phyloP scores from a whole-genome alignment of 1,284 basidiomycete genomes.

The Cutaneotrichosporon sp. region DNA sequence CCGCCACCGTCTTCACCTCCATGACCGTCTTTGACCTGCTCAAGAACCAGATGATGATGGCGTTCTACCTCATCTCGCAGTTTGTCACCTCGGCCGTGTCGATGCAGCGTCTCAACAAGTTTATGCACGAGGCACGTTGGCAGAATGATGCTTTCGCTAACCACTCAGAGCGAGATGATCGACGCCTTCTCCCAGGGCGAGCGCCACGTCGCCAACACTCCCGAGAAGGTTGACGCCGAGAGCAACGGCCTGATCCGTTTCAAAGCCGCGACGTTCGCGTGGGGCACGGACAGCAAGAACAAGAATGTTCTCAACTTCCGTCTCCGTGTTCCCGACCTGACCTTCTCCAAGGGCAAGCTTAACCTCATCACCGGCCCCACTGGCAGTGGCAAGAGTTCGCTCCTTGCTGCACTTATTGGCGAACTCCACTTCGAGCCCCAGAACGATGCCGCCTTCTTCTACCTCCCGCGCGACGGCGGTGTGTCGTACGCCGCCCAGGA shows the following conservation, averaged over 20 bases:
- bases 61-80: slow-evolving; percentile 37
- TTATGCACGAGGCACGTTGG: slow-evolving; percentile 43
- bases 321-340: slow-evolving; percentile 54
- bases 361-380: slow-evolving; percentile 62
- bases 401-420: slow-evolving; percentile 53
- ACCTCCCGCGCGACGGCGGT: slow-evolving; percentile 61
- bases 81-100: slow-evolving; percentile 52
- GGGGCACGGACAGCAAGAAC: slow-evolving; percentile 31
- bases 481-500: slow-evolving; percentile 71
- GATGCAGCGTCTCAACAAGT: slow-evolving; percentile 51
- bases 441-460: slow-evolving; percentile 58
- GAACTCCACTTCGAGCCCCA: slow-evolving; percentile 50
- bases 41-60: slow-evolving; percentile 31
- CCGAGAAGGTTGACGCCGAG: slow-evolving; percentile 34
- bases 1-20: slow-evolving; percentile 46
- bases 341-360: slow-evolving; percentile 56
- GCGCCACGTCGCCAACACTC: slow-evolving; percentile 17
- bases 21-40: slow-evolving; percentile 47
- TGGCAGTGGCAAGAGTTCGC: slow-evolving; percentile 45
- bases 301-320: slow-evolving; percentile 47
- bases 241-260: slow-evolving; percentile 35
- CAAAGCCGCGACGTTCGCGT: slow-evolving; percentile 41
- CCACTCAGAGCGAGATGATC: slow-evolving; percentile 53
- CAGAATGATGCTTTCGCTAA: not conserved
- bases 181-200: slow-evolving; percentile 49